Conservation (phyloP, 164 flowering plant genomes). For the Platanus orientalis region DNA sequence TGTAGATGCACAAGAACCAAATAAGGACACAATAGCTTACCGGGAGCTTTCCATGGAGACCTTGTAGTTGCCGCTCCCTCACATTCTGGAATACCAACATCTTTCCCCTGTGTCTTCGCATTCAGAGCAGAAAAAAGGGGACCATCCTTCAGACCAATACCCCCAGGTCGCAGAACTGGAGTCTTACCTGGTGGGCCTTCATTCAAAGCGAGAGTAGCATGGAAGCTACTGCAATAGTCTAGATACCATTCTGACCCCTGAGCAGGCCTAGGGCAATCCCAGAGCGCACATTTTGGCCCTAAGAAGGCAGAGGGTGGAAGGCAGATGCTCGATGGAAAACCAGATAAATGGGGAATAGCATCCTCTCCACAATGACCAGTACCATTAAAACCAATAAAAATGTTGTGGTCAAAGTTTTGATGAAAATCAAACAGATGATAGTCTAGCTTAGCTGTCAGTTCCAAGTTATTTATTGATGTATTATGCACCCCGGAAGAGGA, state of each 20-base stretch:
- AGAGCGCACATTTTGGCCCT: slow-evolving; percentile 98
- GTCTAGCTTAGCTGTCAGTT: slow-evolving; percentile 36
- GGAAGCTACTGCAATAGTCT: slow-evolving; percentile 87
- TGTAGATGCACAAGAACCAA: no score
- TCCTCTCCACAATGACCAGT: slow-evolving; percentile 45
- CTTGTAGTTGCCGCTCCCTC: slow-evolving; percentile 98
- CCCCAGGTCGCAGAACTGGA: slow-evolving; percentile 90
- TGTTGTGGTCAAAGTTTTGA: slow-evolving; percentile 48
- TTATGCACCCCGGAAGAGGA: slow-evolving; percentile 29
- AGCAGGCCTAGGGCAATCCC: slow-evolving; percentile 99
- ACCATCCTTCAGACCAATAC: slow-evolving; percentile 91
- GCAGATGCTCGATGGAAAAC: slow-evolving; percentile 46
- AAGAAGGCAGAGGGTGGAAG: slow-evolving; percentile 95
- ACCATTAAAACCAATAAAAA: slow-evolving; percentile 36
- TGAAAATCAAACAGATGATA: slow-evolving; percentile 57
- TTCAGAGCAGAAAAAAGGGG: slow-evolving; percentile 83
- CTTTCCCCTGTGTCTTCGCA: slow-evolving; percentile 84
- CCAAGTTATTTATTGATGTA: slow-evolving; percentile 35
- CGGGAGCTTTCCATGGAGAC: slow-evolving; percentile 99
- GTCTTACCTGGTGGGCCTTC: slow-evolving; percentile 96
- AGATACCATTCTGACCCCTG: slow-evolving; percentile 74
- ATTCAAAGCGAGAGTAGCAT: slow-evolving; percentile 69
- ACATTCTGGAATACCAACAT: slow-evolving; percentile 95
- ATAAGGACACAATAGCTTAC: no score
- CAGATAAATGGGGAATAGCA: slow-evolving; percentile 34